A percentile compares a stretch with the other conserved stretches of the same genome.
phyloP scores from a whole-genome alignment of 768 basidiomycete genomes.

The Lactarius pseudohatsudake region DNA sequence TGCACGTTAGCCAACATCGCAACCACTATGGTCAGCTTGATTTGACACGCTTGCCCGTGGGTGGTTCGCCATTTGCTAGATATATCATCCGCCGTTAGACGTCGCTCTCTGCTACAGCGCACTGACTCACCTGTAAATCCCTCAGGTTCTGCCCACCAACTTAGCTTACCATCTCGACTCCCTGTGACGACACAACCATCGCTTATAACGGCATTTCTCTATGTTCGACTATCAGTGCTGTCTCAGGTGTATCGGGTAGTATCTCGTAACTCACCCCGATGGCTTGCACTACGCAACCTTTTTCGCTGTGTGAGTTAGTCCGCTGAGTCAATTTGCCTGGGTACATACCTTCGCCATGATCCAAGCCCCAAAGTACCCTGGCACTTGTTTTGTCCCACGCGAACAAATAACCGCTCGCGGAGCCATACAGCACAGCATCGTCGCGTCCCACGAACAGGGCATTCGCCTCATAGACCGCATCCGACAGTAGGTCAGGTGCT shows the following conservation, averaged over 20 bases:
- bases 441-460: constrained; percentile 55
- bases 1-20: constrained; percentile 5
- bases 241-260: neutral
- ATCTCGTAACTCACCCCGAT: constrained; percentile 16
- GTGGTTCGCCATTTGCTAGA: constrained; percentile 14
- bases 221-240: neutral
- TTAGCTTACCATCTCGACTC: constrained; percentile 27
- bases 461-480: constrained; percentile 40
- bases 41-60: constrained; percentile 25
- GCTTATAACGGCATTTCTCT: constrained; percentile 4
- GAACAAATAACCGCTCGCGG: constrained; percentile 51
- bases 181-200: constrained; percentile 26
- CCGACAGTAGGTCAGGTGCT: constrained; percentile 40
- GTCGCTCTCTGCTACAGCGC: neutral
- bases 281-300: constrained; percentile 26
- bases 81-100: constrained; percentile 4
- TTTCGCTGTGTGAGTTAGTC: constrained; percentile 3
- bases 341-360: constrained; percentile 56
- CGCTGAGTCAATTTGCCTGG: neutral
- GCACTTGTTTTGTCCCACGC: constrained; percentile 63
- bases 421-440: constrained; percentile 58
- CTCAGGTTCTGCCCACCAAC: constrained; percentile 27
- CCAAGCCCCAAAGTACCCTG: constrained; percentile 55
- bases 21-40: constrained; percentile 16
- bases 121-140: constrained; percentile 16